Evolutionary conservation across 371 early-diverging fungal genomes (phyloP), one percentile per base, ranked within the genome.

Genomic region (Mortierella sp.): DNA sequence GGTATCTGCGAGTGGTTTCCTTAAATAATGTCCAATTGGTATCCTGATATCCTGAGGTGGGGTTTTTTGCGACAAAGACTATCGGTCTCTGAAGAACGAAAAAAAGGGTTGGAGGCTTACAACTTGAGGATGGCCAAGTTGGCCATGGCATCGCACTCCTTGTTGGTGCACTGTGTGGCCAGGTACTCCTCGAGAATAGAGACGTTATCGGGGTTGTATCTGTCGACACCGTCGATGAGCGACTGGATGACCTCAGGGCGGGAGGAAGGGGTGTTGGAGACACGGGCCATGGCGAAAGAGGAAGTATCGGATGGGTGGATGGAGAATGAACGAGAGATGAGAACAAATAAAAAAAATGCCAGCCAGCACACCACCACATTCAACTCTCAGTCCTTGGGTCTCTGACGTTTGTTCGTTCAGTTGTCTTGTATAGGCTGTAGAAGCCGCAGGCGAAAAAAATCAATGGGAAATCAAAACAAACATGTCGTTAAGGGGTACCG

Each of bases 41-140:
- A 61, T 69, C 29, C 48, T 31, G 16, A 3, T n/a, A 14, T 0
- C 53, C 14, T 39, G 31, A 34, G 14, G 19, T 34, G 26, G 6
- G 31, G 0, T 73, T 24, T 76, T 22, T 22, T 34, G 22, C 6
- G 19, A 66, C 8, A 9, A 34, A 64, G 14, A 13, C n/a, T 64
- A n/a, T n/a, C n/a, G 16, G 26, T 7, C 8, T 39, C 61, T 61
- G 61, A 39, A 37, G 22, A 3, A 61, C n/a, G 40, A 64, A 41
- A 58, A 58, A 22, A 29, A 31, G 26, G 29, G 29, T 53, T 34
- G 14, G 19, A 44, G 50, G 39, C 88, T 86, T 89, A 97, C 90
- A 97, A 89, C 87, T 97, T 96, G 68, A 97, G 89, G 64, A 97
- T 90, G 55, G 97, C 97, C 68, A 97, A 90, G 88, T 96, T 96